phyloP scores from a whole-genome alignment of 495 filamentous ascomycete genomes.

The Gamarada debralockiae region DNA sequence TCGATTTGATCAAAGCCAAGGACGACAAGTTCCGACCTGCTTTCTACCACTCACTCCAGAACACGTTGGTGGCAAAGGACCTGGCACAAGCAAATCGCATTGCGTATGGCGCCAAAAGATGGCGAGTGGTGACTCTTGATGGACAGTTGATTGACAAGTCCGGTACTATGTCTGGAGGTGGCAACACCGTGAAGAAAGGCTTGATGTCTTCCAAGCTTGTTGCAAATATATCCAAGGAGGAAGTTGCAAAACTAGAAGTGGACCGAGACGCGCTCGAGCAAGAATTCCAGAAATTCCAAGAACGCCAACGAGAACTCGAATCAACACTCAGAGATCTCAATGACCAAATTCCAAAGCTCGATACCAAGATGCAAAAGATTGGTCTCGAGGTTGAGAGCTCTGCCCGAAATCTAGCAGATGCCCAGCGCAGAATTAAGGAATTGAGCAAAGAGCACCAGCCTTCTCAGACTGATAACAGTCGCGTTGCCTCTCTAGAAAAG shows the following conservation, averaged over 20 bases:
- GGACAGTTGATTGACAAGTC: constrained; percentile 96
- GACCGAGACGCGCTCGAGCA: constrained; percentile 83
- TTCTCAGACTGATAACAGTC: constrained; percentile 71
- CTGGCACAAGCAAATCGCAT: constrained; percentile 93
- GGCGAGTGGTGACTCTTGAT: constrained; percentile 93
- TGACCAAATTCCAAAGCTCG: constrained; percentile 77
- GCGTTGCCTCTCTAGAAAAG: constrained; percentile 65
- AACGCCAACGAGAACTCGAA: constrained; percentile 75
- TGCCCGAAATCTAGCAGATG: constrained; percentile 77
- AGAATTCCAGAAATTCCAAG: constrained; percentile 73
- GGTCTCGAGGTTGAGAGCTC: constrained; percentile 84
- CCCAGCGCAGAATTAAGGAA: constrained; percentile 79
- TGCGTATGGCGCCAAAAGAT: constrained; percentile 86
- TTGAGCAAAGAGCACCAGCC: constrained; percentile 73
- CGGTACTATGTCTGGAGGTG: constrained; percentile 97
- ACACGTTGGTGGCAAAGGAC: constrained; percentile 91
- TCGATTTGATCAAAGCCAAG: constrained; percentile 89
- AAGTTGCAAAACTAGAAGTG: constrained; percentile 78
- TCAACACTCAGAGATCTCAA: constrained; percentile 64
- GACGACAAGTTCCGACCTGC: constrained; percentile 83
- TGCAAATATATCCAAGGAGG: constrained; percentile 78
- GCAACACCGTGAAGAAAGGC: constrained; percentile 79
- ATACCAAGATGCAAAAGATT: constrained; percentile 91
- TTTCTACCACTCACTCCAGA: constrained; percentile 89
- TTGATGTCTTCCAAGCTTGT: constrained; percentile 94